Evolutionary conservation across 2,329 filamentous ascomycete species (phyloP).

Genomic region (Xylogone sp.): DNA sequence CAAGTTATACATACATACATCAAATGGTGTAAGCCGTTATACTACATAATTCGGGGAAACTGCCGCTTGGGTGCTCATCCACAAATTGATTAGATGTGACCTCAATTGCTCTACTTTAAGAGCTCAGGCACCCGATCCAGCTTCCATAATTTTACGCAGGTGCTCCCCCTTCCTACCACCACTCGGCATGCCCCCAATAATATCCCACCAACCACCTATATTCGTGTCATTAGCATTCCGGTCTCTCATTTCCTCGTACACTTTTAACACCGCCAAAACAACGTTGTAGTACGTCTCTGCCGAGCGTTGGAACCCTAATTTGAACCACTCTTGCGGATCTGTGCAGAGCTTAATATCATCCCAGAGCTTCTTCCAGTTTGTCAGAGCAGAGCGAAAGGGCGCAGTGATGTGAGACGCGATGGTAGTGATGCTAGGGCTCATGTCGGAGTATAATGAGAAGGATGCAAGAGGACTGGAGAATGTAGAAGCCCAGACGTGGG

Average conservation of each 20-base stretch:
- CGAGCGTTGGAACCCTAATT: slow-evolving; percentile 24
- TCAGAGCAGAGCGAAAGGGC: slow-evolving; percentile 23
- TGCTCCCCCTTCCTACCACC: slow-evolving; percentile 26
- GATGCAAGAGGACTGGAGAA: slow-evolving; percentile 21
- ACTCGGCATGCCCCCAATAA: slow-evolving; percentile 15
- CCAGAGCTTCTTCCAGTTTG: slow-evolving; percentile 26
- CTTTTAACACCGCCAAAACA: slow-evolving; percentile 14
- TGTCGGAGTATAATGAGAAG: slow-evolving; percentile 10
- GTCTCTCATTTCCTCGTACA: slow-evolving; percentile 20
- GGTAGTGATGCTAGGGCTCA: neutral
- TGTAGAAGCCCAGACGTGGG: slow-evolving; percentile 22
- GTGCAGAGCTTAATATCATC: slow-evolving; percentile 18
- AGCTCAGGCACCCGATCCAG: neutral
- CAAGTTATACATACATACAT: no score
- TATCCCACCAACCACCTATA: neutral
- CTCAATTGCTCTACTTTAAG: no score
- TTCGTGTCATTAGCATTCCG: slow-evolving; percentile 9
- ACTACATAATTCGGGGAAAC: no score
- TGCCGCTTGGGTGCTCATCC: no score
- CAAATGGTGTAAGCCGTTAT: no score
- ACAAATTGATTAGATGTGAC: no score
- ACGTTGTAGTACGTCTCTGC: slow-evolving; percentile 26
- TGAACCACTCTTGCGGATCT: slow-evolving; percentile 20
- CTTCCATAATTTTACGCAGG: slow-evolving; percentile 20
- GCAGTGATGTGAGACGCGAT: slow-evolving; percentile 7